phyloP scores from a whole-genome alignment of 176 grass and related monocot species.

The Lolium perenne region DNA sequence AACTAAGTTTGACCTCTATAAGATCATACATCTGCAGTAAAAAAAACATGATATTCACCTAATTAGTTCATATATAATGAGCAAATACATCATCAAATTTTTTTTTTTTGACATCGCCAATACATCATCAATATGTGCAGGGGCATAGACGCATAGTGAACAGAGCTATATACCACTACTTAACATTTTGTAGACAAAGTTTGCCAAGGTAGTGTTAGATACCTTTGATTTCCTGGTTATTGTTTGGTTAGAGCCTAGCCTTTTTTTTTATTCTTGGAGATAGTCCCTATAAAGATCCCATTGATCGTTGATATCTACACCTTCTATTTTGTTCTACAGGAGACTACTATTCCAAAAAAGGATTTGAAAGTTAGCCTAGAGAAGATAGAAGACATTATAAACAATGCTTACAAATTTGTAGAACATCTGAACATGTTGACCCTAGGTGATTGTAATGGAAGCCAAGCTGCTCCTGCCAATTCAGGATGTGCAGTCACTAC shows the following conservation, averaged over 20 bases:
- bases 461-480: not conserved
- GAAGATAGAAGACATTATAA: conserved; percentile 24
- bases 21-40: not conserved
- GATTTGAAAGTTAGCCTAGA: conserved; percentile 12
- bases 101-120: not conserved
- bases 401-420: conserved; percentile 36
- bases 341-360: not conserved
- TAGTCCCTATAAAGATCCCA: not conserved
- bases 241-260: not conserved
- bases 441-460: not conserved
- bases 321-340: not conserved
- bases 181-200: not conserved
- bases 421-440: not conserved
- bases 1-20: not conserved
- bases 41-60: not conserved
- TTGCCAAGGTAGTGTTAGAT: not conserved
- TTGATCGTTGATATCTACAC: not conserved
- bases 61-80: not conserved
- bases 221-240: not conserved
- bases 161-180: not conserved
- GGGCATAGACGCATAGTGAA: not conserved
- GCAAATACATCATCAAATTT: too few relatives aligned
- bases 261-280: not conserved
- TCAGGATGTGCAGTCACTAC: not conserved
- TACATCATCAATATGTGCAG: not conserved